Evolutionary conservation across 352 stramenopile species (phyloP), one percentile per base, ranked within the genome.

Genomic region (Pythium apleroticum): DNA sequence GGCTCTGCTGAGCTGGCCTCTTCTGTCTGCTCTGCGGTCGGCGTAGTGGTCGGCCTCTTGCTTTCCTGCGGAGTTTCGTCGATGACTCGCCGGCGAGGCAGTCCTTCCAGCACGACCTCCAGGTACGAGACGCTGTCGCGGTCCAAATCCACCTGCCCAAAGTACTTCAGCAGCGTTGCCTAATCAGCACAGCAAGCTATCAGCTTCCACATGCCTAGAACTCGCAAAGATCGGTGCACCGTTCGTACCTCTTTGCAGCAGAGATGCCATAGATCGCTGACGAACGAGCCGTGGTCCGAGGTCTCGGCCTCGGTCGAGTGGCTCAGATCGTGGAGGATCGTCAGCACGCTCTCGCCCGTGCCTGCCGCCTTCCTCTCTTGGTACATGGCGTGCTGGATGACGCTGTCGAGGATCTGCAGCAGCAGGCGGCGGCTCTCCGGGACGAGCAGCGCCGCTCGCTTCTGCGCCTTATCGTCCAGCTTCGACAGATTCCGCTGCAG

Each of bases 241-340:
- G n/a, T n/a, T n/a, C 57, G 12, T 71, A 81, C 75, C 53, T 80
- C 86, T 62, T 88, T 89, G 27, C 72, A 69, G 31, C 73, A 86
- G 17, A 91, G 61, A 57, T 80, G 67, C 81, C 81, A 91, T 24
- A 92, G 57, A 63, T 95, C 86, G 37, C 81, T 91, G 49, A 95
- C 30, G 37, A 80, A 87, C 60, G 84, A 89, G 15, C 84, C 86
- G 33, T 83, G 74, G 57, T 95, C 84, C 0, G 69, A 64, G 2
- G 75, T 66, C 3, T 88, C 65, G 5, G 84, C 71, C 33, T 81
- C 60, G 9, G 72, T 81, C 49, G 79, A 77, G 61, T 89, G 80
- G 22, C 79, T 86, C 6, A 93, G 57, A 53, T 75, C 67, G 58
- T 95, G 80, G 7, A 95, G 58, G 31, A 86, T 78, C 31, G 74